phyloP scores from a whole-genome alignment of 352 stramenopile genomes.

The Phytophthora constricta region DNA sequence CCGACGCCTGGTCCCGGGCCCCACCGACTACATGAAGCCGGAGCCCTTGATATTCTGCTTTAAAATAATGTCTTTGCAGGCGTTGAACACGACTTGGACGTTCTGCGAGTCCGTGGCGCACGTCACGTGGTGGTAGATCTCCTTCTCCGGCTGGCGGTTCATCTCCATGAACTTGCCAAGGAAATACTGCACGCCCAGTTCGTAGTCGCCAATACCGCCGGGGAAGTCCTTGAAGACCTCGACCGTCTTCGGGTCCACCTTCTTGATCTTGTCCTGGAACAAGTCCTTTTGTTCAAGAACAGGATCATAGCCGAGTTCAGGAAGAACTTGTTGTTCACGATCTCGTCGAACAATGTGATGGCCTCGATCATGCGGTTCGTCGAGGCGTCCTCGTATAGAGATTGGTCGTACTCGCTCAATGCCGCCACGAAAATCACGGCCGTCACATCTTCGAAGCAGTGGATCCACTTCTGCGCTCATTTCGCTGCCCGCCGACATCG shows the following conservation, averaged over 20 bases:
- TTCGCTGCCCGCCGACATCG: constrained; percentile 96
- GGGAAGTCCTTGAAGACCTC: constrained; percentile 93
- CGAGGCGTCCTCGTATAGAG: constrained; percentile 93
- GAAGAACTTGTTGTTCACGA: constrained; percentile 96
- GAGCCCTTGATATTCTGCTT: constrained; percentile 94
- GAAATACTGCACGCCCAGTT: constrained; percentile 91
- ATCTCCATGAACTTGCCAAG: constrained; percentile 95
- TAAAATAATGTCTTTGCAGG: constrained; percentile 96
- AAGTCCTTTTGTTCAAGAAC: constrained; percentile 98
- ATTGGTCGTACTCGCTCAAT: constrained; percentile 95
- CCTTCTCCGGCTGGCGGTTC: constrained; percentile 91
- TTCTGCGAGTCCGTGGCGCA: constrained; percentile 98
- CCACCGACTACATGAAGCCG: constrained; percentile 91
- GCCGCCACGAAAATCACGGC: constrained; percentile 97
- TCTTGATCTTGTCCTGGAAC: constrained; percentile 97
- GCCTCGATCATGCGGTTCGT: constrained; percentile 96
- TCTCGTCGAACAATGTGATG: constrained; percentile 95
- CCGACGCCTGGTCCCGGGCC: too few relatives aligned
- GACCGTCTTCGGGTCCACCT: constrained; percentile 91
- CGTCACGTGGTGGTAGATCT: constrained; percentile 96
- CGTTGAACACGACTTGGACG: constrained; percentile 96
- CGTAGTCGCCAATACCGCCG: constrained; percentile 85
- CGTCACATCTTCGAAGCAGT: constrained; percentile 97
- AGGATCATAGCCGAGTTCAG: constrained; percentile 94
- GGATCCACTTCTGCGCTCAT: constrained; percentile 98